phyloP scores from a whole-genome alignment of 2,329 filamentous ascomycete species.

The Thermothelomyces thermophilus region DNA sequence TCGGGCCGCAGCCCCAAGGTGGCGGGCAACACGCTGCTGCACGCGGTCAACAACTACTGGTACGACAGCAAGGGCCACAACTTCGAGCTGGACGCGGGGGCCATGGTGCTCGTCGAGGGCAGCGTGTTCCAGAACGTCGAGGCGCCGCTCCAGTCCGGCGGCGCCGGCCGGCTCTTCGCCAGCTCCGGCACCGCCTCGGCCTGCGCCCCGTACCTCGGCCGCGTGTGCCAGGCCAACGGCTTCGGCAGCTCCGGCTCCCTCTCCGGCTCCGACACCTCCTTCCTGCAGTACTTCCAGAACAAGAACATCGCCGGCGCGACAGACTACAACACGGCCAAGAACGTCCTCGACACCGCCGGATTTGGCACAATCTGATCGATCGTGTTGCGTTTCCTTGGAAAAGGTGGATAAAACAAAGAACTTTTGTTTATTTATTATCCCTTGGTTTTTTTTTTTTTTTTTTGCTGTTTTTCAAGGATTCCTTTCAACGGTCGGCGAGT shows the following conservation, averaged over 20 bases:
- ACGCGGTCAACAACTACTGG: slow-evolving; percentile 18
- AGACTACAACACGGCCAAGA: slow-evolving; percentile 7
- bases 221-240: slow-evolving; percentile 44
- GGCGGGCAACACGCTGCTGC: slow-evolving; percentile 12
- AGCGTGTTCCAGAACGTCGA: slow-evolving; percentile 14
- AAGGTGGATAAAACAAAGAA: too few relatives aligned
- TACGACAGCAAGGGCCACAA: slow-evolving; percentile 14
- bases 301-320: slow-evolving; percentile 12
- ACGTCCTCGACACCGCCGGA: slow-evolving; percentile 5
- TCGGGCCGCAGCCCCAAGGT: slow-evolving; percentile 16
- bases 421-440: too few relatives aligned
- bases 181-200: slow-evolving; percentile 30
- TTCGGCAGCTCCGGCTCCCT: slow-evolving; percentile 38
- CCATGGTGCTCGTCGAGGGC: slow-evolving; percentile 13
- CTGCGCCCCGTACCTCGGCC: slow-evolving; percentile 42
- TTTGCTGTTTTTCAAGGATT: too few relatives aligned
- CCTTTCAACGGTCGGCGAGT: too few relatives aligned
- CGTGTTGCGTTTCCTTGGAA: too few relatives aligned
- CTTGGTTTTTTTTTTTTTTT: too few relatives aligned
- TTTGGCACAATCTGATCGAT: slow-evolving; percentile 13
- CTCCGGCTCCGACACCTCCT: slow-evolving; percentile 37
- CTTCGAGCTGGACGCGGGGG: slow-evolving; percentile 10
- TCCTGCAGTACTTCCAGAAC: slow-evolving; percentile 42
- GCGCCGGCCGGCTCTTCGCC: slow-evolving; percentile 31
- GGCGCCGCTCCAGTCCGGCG: slow-evolving; percentile 10